Base-by-base conservation (phyloP, 2,329 filamentous ascomycete species). In the Pseudogymnoascus sp. region DNA sequence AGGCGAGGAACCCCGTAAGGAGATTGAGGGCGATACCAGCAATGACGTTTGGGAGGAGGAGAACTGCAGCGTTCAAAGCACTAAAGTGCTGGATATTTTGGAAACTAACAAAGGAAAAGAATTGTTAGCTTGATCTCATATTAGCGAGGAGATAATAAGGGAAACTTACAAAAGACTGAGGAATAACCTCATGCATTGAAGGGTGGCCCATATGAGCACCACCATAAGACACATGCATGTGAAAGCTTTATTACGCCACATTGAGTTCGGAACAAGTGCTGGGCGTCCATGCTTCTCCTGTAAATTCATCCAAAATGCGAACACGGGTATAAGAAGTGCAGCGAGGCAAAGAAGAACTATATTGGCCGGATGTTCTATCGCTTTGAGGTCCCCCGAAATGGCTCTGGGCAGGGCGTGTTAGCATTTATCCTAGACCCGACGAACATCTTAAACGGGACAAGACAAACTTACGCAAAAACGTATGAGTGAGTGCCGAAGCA, bases 21-120 rank as follows among this genome's bases (percentile, higher is more conserved):
- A 81, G 66, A 67, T 80, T 79, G 11, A 77, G 64, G 1, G 78
- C 40, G 0, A 74, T 69, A 10, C 78, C 80, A 1, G 80, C 73
- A 1, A 80, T 64, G 0, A 81, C 68, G 60, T 74, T 77, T 0
- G 80, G 81, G 0, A 82, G 67, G 18, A 80, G 77, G 12, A 75
- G 77, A n/a, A 79, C 66, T 1, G 79, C 78, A 0, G 80, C 75
- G 42, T 77, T 69, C 1, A 82, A 68, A 0, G 80, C 76, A 1
- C 78, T 75, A 4, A 79, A 71, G 14, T 73, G 64, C 67, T 82
- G 80, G 0, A 82, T 73, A 60, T 81, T 72, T 71, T 82, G 80
- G 69, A 82, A 83, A 69, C 81, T 79, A 16, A 4, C 1, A 7
- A 29, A 29, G 31, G 23, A 29, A 51, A 29, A 29, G 34, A 8